Base-by-base conservation (phyloP, 176 grass and related monocot species). In the Musa acuminata region DNA sequence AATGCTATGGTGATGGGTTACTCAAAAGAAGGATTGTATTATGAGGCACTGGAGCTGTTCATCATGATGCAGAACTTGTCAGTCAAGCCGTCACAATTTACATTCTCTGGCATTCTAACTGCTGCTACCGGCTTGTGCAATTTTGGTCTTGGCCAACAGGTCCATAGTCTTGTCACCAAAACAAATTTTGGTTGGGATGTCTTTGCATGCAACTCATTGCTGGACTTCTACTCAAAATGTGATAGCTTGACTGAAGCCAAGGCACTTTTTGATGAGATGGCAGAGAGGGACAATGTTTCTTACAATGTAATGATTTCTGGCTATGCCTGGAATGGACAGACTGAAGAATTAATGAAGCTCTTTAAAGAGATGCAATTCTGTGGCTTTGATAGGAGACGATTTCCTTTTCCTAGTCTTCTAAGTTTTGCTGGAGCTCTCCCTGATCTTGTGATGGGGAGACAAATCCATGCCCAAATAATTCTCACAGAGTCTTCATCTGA, bases 201-300 rank as follows among this genome's bases (percentile, higher is more conserved):
- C 53, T 89, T 92, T 59, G 83, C 90, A 53, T 92, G 73, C 77
- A 96, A 96, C 57, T 82, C 89, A 10, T 60, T 96, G 81, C 81
- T 96, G 54, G 89, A 92, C 88, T 92, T 92, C 64, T 96, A 96
- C 83, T 88, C 83, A 8, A 96, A 96, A 83, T 82, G 87, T 10
- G 77, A 86, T 77, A 81, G 72, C 69, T 60, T 88, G 77, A 50
- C 58, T 53, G 83, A 90, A 72, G 79, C 86, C 63, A 73, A 64
- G 69, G 71, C 53, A 53, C 70, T 92, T 72, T 96, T 96, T 65
- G 79, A 92, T 67, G 85, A 79, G 80, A 96, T 96, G 85, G 49
- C 25, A 55, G 85, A 84, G 54, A 81, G 73, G 54, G 89, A 96
- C 72, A 86, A 92, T 81, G 81, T 92, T 57, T 90, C 93, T 1